Evolutionary conservation across 441 rosid genomes (phyloP).

Genomic region (Adansonia grandidieri): DNA sequence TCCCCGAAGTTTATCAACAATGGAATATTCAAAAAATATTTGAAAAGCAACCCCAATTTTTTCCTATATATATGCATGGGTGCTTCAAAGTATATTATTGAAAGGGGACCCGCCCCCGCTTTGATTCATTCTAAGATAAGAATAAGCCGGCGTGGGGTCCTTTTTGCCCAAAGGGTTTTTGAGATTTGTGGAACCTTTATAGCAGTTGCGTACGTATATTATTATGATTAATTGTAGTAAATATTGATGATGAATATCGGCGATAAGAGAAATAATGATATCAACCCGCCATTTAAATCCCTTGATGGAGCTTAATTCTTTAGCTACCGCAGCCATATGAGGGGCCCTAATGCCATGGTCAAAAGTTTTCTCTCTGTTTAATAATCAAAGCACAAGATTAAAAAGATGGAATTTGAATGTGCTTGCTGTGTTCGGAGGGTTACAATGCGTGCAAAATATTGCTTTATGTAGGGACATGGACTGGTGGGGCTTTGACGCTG

Average conservation of each 20-base stretch:
- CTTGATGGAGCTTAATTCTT: slow-evolving; percentile 14
- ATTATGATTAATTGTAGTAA: neutral
- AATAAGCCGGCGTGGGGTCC: slow-evolving; percentile 19
- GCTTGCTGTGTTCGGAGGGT: slow-evolving; percentile 22
- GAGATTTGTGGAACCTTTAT: slow-evolving; percentile 35
- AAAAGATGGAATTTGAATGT: neutral
- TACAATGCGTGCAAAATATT: slow-evolving; percentile 23
- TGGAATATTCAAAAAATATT: neutral
- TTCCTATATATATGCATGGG: neutral
- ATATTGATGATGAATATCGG: slow-evolving; percentile 13
- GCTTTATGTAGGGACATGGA: slow-evolving; percentile 34
- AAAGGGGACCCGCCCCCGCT: no score
- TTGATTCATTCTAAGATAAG: slow-evolving; percentile 17
- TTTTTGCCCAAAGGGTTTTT: neutral
- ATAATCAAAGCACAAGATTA: slow-evolving; percentile 1
- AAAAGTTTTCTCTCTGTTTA: slow-evolving; percentile 22
- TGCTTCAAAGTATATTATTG: neutral
- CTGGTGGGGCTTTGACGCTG: slow-evolving; percentile 22
- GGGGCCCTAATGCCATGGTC: slow-evolving; percentile 15
- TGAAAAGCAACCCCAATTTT: neutral
- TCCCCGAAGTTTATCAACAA: neutral
- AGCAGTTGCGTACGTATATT: slow-evolving; percentile 31
- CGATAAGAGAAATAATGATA: no score
- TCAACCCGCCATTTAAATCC: no score
- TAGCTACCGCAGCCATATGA: neutral